phyloP scores from a whole-genome alignment of 2,329 filamentous ascomycete genomes.

The Colletotrichum tofieldiae region DNA sequence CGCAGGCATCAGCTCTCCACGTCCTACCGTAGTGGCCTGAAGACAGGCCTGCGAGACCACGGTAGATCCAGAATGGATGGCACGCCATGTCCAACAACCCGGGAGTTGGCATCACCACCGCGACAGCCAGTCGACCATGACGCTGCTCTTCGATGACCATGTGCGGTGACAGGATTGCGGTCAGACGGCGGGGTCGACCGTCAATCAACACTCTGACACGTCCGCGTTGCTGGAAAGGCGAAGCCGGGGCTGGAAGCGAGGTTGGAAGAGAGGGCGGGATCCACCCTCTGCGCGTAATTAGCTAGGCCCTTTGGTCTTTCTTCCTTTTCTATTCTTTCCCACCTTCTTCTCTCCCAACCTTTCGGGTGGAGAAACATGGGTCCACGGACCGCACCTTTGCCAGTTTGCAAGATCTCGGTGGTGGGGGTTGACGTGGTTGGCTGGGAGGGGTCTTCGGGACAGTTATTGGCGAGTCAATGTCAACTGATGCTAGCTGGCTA shows the following conservation, averaged over 20 bases:
- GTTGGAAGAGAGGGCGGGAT: neutral
- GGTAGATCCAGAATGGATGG: neutral
- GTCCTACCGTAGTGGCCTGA: neutral
- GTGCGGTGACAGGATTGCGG: neutral
- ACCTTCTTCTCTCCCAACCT: constrained; percentile 15
- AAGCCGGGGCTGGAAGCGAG: neutral
- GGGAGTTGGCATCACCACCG: neutral
- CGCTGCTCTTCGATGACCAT: neutral
- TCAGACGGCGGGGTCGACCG: neutral
- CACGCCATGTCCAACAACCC: neutral
- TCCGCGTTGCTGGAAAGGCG: neutral
- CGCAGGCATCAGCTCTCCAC: too few relatives aligned
- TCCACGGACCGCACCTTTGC: constrained; percentile 29
- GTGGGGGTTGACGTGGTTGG: constrained; percentile 27
- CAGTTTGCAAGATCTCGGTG: constrained; percentile 27
- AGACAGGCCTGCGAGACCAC: neutral
- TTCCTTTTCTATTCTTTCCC: neutral
- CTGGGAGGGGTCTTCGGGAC: neutral
- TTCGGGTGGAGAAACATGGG: constrained; percentile 28
- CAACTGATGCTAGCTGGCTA: neutral
- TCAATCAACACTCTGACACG: neutral
- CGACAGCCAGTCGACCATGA: neutral
- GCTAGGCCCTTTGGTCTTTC: neutral
- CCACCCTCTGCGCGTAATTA: constrained; percentile 35
- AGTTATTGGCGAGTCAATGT: neutral